Conservation (phyloP, 768 basidiomycete genomes). For the Tephrocybe sp. region DNA sequence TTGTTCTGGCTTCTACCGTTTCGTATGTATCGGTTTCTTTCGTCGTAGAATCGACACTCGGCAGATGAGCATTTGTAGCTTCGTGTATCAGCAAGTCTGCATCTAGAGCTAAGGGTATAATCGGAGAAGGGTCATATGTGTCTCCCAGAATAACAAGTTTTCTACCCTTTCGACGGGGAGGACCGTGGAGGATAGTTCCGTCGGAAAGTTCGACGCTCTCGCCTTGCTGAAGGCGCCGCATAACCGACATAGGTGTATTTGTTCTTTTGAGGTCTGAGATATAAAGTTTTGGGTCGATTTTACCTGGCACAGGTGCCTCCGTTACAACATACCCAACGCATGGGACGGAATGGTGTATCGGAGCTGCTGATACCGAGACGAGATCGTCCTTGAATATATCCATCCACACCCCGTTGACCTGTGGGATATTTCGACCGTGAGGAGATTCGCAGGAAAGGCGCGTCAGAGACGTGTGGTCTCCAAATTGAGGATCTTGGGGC, state of each 20-base stretch:
- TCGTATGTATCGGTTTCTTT: constrained; percentile 61
- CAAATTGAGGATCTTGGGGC: constrained; percentile 51
- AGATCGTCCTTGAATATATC: constrained; percentile 56
- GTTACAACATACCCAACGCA: constrained; percentile 77
- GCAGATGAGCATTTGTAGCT: constrained; percentile 84
- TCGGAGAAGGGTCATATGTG: constrained; percentile 75
- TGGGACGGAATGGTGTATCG: constrained; percentile 76
- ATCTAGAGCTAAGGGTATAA: constrained; percentile 54
- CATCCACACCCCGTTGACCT: constrained; percentile 60
- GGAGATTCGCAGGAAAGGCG: constrained; percentile 53
- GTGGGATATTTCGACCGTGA: constrained; percentile 60
- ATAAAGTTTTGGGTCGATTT: constrained; percentile 67
- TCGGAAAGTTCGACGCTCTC: constrained; percentile 62
- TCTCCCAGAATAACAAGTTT: constrained; percentile 85
- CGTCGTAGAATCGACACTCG: constrained; percentile 55
- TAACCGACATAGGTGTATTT: constrained; percentile 62
- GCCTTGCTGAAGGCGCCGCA: constrained; percentile 66
- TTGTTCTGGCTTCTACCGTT: constrained; percentile 59
- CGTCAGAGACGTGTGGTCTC: constrained; percentile 47
- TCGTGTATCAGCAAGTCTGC: constrained; percentile 83
- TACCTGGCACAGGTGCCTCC: constrained; percentile 74
- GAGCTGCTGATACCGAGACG: constrained; percentile 70
- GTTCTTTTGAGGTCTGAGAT: constrained; percentile 68
- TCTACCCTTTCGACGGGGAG: constrained; percentile 60
- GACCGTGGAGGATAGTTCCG: constrained; percentile 70